These are phyloP conservation scores for Dactylorhiza incarnata DNA, from an alignment of 106 monocot genomes.

Conservation along the genomic window DNA sequence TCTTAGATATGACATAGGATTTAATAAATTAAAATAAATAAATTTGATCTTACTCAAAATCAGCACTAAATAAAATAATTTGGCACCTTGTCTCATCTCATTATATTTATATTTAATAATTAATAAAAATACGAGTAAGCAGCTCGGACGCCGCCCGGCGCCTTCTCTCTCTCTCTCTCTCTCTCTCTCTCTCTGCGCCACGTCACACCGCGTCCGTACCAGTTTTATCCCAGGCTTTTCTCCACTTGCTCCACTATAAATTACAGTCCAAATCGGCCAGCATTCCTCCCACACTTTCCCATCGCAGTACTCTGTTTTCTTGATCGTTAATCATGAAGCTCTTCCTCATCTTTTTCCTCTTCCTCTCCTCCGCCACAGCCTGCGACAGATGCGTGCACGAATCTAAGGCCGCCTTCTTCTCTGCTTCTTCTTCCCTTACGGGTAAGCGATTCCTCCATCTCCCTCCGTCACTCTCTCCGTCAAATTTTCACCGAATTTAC, in stretches of 20 bases:
- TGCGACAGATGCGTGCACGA: conserved; percentile 70
- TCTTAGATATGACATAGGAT: too few species aligned
- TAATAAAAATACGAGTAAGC: too few species aligned
- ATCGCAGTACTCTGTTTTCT: too few species aligned
- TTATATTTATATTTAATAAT: too few species aligned
- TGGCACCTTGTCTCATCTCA: too few species aligned
- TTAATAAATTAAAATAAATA: too few species aligned
- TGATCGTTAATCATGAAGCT: background rate
- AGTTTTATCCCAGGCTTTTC: background rate
- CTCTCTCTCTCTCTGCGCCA: background rate
- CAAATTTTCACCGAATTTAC: background rate
- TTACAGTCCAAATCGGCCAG: background rate
- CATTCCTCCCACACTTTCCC: background rate
- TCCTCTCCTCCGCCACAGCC: conserved; percentile 23
- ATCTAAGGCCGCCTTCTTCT: conserved; percentile 56
- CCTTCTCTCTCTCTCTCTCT: background rate
- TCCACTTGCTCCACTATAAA: background rate
- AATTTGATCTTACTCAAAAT: too few species aligned
- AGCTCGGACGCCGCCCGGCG: too few species aligned
- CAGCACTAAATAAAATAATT: too few species aligned
- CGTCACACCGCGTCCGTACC: background rate
- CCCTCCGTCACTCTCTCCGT: background rate
- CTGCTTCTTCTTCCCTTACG: conserved; percentile 39
- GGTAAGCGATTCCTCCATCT: too few species aligned
- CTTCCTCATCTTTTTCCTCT: conserved; percentile 11